Percentiles rank a stretch among this genome's conserved stretches.
These are phyloP conservation scores for Botrytis pseudocinerea DNA, from an alignment of 2,329 filamentous ascomycete species.

Conservation along the genomic window DNA sequence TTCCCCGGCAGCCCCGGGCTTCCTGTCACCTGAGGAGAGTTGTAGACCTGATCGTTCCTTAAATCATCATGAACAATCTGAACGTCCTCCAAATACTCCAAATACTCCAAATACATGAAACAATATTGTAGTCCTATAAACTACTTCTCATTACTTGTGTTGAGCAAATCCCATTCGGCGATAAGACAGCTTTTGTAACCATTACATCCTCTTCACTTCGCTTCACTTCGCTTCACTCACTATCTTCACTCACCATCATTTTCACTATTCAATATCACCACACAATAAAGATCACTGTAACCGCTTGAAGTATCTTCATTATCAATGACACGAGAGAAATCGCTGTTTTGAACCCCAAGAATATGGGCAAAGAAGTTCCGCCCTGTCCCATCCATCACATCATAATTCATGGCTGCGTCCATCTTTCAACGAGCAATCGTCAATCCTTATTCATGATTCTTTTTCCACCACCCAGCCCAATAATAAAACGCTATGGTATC, in stretches of 20 bases:
- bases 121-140: not conserved
- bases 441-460: not conserved
- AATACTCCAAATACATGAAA: not conserved
- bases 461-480: not conserved
- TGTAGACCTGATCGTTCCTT: not conserved
- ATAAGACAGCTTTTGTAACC: not conserved
- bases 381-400: slow-evolving; percentile 10
- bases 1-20: too few relatives aligned
- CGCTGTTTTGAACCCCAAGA: not conserved
- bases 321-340: not conserved
- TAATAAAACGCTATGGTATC: slow-evolving; percentile 13
- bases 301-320: not conserved
- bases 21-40: not conserved
- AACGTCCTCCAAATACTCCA: not conserved
- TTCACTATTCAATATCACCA: not conserved
- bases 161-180: not conserved
- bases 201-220: not conserved
- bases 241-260: not conserved
- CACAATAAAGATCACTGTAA: not conserved
- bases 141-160: not conserved
- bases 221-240: not conserved
- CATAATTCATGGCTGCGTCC: slow-evolving; percentile 10
- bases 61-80: not conserved
- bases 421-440: not conserved
- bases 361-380: not conserved